Conservation (phyloP, 108 stramenopile species). For the Nitzschia inconspicua region DNA sequence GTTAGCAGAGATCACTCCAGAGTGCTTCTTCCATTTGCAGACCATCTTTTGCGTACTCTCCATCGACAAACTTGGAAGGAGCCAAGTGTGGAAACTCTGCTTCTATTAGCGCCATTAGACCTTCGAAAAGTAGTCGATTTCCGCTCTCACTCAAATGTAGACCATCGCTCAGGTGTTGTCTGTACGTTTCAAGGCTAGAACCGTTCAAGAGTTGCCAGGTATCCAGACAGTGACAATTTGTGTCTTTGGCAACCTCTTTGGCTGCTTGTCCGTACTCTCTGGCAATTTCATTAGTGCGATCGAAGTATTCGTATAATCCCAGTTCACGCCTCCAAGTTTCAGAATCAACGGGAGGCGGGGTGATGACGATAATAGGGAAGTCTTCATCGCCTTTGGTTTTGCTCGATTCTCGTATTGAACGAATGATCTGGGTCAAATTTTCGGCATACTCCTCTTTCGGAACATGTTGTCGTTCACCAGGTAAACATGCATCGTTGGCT, state of each 20-base stretch:
- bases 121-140: conserved; percentile 47
- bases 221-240: conserved; percentile 47
- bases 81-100: conserved; percentile 38
- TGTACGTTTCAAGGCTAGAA: conserved; percentile 1
- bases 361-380: conserved; percentile 56
- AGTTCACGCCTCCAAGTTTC: conserved; percentile 37
- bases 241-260: conserved; percentile 28
- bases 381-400: not conserved
- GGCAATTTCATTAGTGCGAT: conserved; percentile 44
- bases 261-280: conserved; percentile 44
- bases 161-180: conserved; percentile 57
- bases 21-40: conserved; percentile 34
- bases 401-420: conserved; percentile 13
- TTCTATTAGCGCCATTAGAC: conserved; percentile 38
- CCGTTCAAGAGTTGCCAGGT: conserved; percentile 52
- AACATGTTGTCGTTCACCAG: conserved; percentile 60
- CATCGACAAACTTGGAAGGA: conserved; percentile 29
- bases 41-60: conserved; percentile 19
- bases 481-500: conserved; percentile 68
- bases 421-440: conserved; percentile 50
- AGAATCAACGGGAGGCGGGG: conserved; percentile 65
- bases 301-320: conserved; percentile 20
- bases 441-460: conserved; percentile 42
- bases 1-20: conserved; percentile 31
- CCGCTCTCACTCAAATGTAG: conserved; percentile 63